Evolutionary conservation across 1,284 basidiomycete species (phyloP).

Genomic region (Xerocomus cyaneibrunnescens): DNA sequence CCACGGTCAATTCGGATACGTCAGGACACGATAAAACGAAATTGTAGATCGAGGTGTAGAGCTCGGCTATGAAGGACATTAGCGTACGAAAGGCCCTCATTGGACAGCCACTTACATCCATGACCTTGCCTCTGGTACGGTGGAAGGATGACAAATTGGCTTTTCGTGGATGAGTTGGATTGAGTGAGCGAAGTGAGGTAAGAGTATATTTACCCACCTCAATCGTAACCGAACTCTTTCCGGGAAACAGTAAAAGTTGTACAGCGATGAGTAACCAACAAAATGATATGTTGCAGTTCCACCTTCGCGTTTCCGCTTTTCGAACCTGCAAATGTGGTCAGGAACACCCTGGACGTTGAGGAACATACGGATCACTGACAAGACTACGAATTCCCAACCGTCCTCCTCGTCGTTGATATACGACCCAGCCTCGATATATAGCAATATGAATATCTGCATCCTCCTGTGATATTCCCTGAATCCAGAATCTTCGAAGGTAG

Average conservation of each 20-base stretch:
- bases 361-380: slow-evolving; percentile 51
- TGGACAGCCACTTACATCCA: slow-evolving; percentile 63
- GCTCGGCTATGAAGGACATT: slow-evolving; percentile 56
- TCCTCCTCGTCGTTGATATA: slow-evolving; percentile 92
- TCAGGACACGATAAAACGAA: slow-evolving; percentile 64
- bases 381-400: slow-evolving; percentile 81
- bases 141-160: slow-evolving; percentile 93
- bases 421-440: slow-evolving; percentile 95
- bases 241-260: slow-evolving; percentile 93
- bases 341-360: neutral
- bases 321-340: slow-evolving; percentile 55
- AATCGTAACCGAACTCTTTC: slow-evolving; percentile 82
- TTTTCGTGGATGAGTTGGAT: slow-evolving; percentile 27
- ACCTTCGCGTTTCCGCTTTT: slow-evolving; percentile 69
- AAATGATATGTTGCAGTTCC: slow-evolving; percentile 79
- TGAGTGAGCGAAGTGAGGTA: neutral
- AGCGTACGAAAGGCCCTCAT: slow-evolving; percentile 1
- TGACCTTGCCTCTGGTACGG: slow-evolving; percentile 91
- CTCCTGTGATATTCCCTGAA: slow-evolving; percentile 92
- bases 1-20: slow-evolving; percentile 90
- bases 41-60: slow-evolving; percentile 87
- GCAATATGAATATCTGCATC: slow-evolving; percentile 92
- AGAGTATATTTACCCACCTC: slow-evolving; percentile 52
- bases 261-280: slow-evolving; percentile 87
- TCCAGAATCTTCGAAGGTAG: slow-evolving; percentile 84